Percentiles rank a stretch among this genome's conserved stretches.
phyloP scores from a whole-genome alignment of 2,329 filamentous ascomycete species.

The Claviceps sp. region DNA sequence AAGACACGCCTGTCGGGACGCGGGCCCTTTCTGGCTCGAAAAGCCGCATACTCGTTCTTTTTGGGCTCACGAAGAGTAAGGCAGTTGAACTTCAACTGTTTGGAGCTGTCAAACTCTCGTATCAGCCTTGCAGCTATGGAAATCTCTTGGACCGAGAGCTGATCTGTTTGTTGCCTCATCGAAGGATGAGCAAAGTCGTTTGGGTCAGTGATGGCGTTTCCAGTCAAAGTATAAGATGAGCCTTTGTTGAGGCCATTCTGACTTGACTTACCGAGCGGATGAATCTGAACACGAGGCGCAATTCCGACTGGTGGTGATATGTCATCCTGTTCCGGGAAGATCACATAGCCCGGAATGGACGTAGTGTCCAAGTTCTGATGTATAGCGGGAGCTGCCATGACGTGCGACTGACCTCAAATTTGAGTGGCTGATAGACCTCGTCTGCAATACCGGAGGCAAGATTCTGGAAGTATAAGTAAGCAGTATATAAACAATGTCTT shows the following conservation, averaged over 20 bases:
- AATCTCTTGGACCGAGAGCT: slow-evolving; percentile 41
- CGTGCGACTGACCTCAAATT: not conserved
- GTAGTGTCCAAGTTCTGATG: slow-evolving; percentile 21
- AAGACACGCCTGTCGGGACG: slow-evolving; percentile 36
- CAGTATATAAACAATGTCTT: not conserved
- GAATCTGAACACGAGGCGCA: slow-evolving; percentile 16
- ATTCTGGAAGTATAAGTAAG: not conserved
- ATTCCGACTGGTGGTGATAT: slow-evolving; percentile 22
- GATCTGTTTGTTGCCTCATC: slow-evolving; percentile 22
- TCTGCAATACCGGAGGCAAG: not conserved
- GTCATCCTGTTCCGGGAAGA: slow-evolving; percentile 29
- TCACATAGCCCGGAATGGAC: slow-evolving; percentile 31
- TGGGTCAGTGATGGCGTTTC: not conserved
- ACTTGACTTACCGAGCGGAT: slow-evolving; percentile 22
- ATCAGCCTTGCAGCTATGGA: slow-evolving; percentile 34
- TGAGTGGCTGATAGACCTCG: not conserved
- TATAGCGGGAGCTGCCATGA: slow-evolving; percentile 10
- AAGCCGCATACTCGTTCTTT: slow-evolving; percentile 50
- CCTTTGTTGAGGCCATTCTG: not conserved
- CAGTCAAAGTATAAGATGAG: not conserved
- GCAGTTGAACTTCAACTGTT: slow-evolving; percentile 39
- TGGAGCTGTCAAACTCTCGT: slow-evolving; percentile 21
- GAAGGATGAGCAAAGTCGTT: not conserved
- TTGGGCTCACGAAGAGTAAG: slow-evolving; percentile 53
- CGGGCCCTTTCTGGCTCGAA: slow-evolving; percentile 34